Percentiles rank a stretch among this genome's conserved stretches.
phyloP scores from a whole-genome alignment of 2,329 filamentous ascomycete species.

The Septoria linicola region DNA sequence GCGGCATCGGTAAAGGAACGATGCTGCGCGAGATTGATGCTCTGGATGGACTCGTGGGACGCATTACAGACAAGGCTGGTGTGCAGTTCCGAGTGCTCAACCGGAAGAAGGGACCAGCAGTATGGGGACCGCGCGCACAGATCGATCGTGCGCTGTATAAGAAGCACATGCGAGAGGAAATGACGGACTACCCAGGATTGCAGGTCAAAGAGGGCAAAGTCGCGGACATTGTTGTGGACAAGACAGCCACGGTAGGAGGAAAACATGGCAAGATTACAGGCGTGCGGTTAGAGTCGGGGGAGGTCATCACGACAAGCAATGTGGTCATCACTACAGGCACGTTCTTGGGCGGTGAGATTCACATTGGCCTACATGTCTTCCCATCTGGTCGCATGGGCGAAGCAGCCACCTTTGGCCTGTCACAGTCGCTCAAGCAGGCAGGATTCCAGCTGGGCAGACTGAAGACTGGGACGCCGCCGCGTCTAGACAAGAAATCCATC shows the following conservation, averaged over 20 bases:
- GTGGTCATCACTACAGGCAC: constrained; percentile 97
- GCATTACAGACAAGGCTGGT: constrained; percentile 88
- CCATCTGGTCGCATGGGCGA: constrained; percentile 92
- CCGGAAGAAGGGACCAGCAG: constrained; percentile 83
- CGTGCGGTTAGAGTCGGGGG: constrained; percentile 81
- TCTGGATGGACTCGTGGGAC: constrained; percentile 81
- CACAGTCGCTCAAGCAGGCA: constrained; percentile 82
- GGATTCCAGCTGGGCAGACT: constrained; percentile 86
- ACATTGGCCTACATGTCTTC: constrained; percentile 78
- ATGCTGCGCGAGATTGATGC: constrained; percentile 96
- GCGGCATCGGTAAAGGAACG: constrained; percentile 96
- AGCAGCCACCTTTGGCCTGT: constrained; percentile 86
- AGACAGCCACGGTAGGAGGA: constrained; percentile 50
- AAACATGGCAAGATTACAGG: constrained; percentile 74
- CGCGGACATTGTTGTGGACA: constrained; percentile 80
- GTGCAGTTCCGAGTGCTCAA: constrained; percentile 94
- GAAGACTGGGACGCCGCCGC: constrained; percentile 93
- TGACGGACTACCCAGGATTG: constrained; percentile 73
- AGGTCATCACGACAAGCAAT: constrained; percentile 73
- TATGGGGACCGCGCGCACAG: constrained; percentile 95
- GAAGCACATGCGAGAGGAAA: constrained; percentile 84
- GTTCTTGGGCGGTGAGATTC: constrained; percentile 92
- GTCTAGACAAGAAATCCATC: constrained; percentile 78
- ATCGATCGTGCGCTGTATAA: constrained; percentile 90
- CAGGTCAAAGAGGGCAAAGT: constrained; percentile 83